Conservation (phyloP, 345 rosid species). For the Hibiscus tridactylites region DNA sequence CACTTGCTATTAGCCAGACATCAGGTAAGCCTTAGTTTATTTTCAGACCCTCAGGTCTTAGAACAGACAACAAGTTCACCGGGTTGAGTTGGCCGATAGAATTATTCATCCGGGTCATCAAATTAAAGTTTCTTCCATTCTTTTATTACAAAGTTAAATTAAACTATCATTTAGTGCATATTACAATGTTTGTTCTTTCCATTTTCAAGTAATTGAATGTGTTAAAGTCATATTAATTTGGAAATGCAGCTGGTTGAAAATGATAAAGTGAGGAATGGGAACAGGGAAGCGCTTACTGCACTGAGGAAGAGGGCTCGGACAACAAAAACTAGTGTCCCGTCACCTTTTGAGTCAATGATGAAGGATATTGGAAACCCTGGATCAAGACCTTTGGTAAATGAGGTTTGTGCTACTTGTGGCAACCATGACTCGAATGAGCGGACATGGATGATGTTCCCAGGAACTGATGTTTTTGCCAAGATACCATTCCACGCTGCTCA, state of each 20-base stretch:
- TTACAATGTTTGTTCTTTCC: neutral
- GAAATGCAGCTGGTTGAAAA: conserved; percentile 57
- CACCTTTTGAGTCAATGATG: conserved; percentile 74
- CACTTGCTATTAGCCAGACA: conserved; percentile 50
- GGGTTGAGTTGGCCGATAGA: neutral
- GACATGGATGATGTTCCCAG: conserved; percentile 80
- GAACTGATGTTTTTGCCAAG: conserved; percentile 64
- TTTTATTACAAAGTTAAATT: neutral
- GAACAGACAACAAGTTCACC: neutral
- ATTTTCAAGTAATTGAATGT: neutral
- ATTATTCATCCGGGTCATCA: neutral
- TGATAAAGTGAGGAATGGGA: conserved; percentile 66
- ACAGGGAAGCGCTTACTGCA: conserved; percentile 72
- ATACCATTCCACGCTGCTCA: conserved; percentile 78
- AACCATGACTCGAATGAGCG: conserved; percentile 54
- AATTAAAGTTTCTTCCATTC: neutral
- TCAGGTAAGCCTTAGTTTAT: conserved; percentile 32
- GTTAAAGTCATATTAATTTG: conserved; percentile 6
- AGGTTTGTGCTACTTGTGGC: conserved; percentile 76
- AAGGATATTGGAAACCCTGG: conserved; percentile 41
- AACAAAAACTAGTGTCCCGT: conserved; percentile 54
- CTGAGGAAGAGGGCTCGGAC: conserved; percentile 71
- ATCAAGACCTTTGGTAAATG: conserved; percentile 56
- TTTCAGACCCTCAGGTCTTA: neutral
- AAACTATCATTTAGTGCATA: neutral